Evolutionary conservation across 2,329 filamentous ascomycete species (phyloP).

Genomic region (Lojkania enalia): DNA sequence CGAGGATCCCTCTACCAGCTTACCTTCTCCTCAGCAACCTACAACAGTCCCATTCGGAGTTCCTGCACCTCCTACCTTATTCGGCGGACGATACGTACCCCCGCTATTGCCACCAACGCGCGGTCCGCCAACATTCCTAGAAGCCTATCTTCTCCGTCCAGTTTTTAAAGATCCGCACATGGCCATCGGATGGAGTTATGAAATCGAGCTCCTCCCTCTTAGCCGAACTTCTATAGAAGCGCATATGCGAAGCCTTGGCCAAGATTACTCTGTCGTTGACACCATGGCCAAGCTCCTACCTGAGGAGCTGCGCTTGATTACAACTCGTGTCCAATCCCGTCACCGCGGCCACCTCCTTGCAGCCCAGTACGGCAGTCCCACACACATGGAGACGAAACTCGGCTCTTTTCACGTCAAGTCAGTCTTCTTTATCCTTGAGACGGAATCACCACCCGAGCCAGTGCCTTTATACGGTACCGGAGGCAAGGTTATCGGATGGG

Average conservation of each 20-base stretch:
- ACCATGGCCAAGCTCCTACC: constrained; percentile 17
- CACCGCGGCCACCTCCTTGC: constrained; percentile 20
- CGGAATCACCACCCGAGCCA: constrained; percentile 2
- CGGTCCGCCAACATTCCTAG: constrained; percentile 2
- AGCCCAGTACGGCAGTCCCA: constrained; percentile 12
- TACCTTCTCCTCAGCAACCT: not conserved
- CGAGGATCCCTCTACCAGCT: too few relatives aligned
- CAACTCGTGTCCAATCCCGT: constrained; percentile 12
- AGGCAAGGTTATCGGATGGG: too few relatives aligned
- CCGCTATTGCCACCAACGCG: not conserved
- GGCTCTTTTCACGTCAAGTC: constrained; percentile 16
- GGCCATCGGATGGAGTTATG: constrained; percentile 11
- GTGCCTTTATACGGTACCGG: not conserved
- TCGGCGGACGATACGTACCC: not conserved
- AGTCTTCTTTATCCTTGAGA: constrained; percentile 18
- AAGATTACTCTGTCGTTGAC: constrained; percentile 22
- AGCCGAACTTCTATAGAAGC: constrained; percentile 9
- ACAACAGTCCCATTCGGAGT: not conserved
- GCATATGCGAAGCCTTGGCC: constrained; percentile 11
- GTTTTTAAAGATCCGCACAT: constrained; percentile 3
- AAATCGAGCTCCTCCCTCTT: constrained; percentile 18
- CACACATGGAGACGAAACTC: constrained; percentile 17
- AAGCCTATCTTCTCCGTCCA: constrained; percentile 23
- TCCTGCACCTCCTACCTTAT: not conserved
- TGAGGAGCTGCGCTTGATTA: constrained; percentile 21